Evolutionary conservation across 192 early-diverging fungal species (phyloP).

Genomic region (Coemansia sp.): DNA sequence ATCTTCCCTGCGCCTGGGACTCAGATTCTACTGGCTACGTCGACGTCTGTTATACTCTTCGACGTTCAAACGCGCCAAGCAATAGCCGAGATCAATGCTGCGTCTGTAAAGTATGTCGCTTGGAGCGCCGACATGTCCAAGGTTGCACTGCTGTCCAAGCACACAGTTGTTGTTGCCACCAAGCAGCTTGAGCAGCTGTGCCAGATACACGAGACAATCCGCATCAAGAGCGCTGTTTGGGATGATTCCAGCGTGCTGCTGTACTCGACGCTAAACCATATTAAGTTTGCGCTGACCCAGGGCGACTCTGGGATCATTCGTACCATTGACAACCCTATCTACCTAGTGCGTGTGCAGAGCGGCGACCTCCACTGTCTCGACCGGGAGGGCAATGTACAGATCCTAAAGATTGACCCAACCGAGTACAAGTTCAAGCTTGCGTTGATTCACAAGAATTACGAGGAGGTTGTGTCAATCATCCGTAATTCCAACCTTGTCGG

Average conservation of each 20-base stretch:
- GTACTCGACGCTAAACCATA: conserved; percentile 97
- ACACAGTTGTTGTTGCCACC: conserved; percentile 87
- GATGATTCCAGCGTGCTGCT: conserved; percentile 88
- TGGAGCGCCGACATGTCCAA: conserved; percentile 89
- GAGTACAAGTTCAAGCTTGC: conserved; percentile 99
- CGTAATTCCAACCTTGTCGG: conserved; percentile 94
- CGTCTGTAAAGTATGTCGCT: conserved; percentile 89
- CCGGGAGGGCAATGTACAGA: conserved; percentile 84
- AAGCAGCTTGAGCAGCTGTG: conserved; percentile 87
- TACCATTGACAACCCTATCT: conserved; percentile 94
- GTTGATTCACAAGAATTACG: conserved; percentile 86
- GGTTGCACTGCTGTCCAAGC: conserved; percentile 94
- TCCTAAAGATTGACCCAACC: conserved; percentile 93
- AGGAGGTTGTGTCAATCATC: conserved; percentile 95
- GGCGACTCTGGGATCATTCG: conserved; percentile 97
- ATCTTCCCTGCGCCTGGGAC: conserved; percentile 90
- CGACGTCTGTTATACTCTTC: conserved; percentile 85
- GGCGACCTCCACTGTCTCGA: conserved; percentile 85
- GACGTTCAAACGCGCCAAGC: conserved; percentile 82
- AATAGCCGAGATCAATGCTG: conserved; percentile 74
- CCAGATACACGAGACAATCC: conserved; percentile 94
- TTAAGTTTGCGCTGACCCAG: conserved; percentile 94
- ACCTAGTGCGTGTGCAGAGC: conserved; percentile 83
- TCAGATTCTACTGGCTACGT: conserved; percentile 74
- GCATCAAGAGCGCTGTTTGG: conserved; percentile 97